Conservation (phyloP, 805 yeast genomes). For the Nakazawaea wyomingensis region DNA sequence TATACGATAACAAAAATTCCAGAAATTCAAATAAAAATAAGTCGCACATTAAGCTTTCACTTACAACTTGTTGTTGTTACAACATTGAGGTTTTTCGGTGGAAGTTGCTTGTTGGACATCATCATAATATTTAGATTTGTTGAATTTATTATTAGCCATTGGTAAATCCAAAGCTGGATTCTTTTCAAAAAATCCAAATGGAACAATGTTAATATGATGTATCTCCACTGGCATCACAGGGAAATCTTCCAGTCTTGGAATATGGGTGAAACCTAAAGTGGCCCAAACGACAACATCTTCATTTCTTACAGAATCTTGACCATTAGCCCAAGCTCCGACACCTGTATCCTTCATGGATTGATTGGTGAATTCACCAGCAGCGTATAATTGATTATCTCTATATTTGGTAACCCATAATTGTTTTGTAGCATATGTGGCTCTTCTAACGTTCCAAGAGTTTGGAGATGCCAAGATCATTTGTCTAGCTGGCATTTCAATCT, state of each 20-base stretch:
- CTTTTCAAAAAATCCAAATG: constrained; percentile 68
- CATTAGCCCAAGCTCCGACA: constrained; percentile 65
- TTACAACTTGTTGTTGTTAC: constrained; percentile 9
- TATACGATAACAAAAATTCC: too few species aligned
- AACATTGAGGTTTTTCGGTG: constrained; percentile 6
- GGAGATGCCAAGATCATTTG: constrained; percentile 69
- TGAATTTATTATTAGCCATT: constrained; percentile 60
- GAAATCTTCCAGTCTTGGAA: constrained; percentile 82
- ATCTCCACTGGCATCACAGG: constrained; percentile 88
- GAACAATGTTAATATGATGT: constrained; percentile 60
- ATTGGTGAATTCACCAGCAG: constrained; percentile 85
- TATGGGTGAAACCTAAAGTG: constrained; percentile 75
- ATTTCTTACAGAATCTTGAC: constrained; percentile 64
- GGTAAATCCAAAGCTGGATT: constrained; percentile 81
- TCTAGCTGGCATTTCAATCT: constrained; percentile 66
- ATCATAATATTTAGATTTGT: constrained; percentile 41
- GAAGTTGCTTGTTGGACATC: neutral
- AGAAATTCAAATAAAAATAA: neutral
- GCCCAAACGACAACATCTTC: constrained; percentile 78
- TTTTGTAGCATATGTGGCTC: constrained; percentile 73
- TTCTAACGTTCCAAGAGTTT: constrained; percentile 58
- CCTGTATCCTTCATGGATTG: constrained; percentile 72
- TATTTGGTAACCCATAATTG: constrained; percentile 82
- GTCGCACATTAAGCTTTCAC: neutral
- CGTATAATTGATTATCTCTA: constrained; percentile 64